Conservation (phyloP, 257 asterid genomes). For the Solanum clarkiae region DNA sequence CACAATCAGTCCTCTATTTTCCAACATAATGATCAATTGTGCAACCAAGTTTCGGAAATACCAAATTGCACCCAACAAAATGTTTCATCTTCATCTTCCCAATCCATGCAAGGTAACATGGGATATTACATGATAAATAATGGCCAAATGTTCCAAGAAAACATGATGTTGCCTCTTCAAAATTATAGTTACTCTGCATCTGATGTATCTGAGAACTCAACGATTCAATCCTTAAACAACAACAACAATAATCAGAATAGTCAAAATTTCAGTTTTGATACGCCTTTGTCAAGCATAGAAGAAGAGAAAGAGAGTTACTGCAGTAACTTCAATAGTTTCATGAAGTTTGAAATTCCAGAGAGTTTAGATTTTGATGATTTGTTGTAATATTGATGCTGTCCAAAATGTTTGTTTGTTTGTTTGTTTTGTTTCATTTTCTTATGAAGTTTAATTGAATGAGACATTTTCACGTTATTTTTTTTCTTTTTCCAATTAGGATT, state of each 20-base stretch:
- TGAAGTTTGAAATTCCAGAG: constrained; percentile 37
- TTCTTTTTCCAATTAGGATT: neutral
- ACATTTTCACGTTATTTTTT: neutral
- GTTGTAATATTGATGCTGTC: constrained; percentile 2
- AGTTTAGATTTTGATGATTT: constrained; percentile 25
- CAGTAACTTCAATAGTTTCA: constrained; percentile 9
- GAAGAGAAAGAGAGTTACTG: constrained; percentile 32
- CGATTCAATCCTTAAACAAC: neutral
- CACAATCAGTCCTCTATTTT: constrained; percentile 22
- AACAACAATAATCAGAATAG: constrained; percentile 1
- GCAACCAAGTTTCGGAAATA: constrained; percentile 20
- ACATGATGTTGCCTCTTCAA: neutral
- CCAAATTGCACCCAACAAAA: constrained; percentile 12
- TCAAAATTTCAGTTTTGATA: constrained; percentile 6
- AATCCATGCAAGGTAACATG: constrained; percentile 6
- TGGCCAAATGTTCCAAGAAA: neutral
- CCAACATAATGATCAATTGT: constrained; percentile 34
- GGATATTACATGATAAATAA: neutral
- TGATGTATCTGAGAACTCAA: constrained; percentile 27
- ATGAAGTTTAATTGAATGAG: neutral
- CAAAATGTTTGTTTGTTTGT: neutral
- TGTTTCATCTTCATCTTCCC: constrained; percentile 12
- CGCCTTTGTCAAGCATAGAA: constrained; percentile 23
- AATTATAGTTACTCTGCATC: constrained; percentile 3
- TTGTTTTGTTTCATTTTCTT: neutral